Base-by-base conservation (phyloP, 805 yeast genomes). In the Myxozyma monticola region DNA sequence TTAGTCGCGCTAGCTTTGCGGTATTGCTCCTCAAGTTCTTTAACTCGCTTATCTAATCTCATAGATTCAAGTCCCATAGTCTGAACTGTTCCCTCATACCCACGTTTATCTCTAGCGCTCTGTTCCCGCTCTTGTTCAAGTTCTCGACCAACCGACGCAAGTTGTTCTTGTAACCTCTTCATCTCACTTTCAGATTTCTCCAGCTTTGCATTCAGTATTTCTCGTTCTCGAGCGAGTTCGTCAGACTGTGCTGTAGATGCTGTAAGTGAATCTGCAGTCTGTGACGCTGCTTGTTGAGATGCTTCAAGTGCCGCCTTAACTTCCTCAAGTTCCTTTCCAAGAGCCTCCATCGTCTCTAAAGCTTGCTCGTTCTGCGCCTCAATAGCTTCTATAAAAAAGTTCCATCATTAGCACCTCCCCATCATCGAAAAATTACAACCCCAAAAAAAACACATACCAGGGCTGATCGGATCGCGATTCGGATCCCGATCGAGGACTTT, bases 401-500 rank as follows among this genome's bases (percentile, higher is more conserved):
- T 37, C 41, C 37, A 22, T 18, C 14, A 12, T n/a, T 40, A 20
- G 15, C 12, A 14, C 7, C 20, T 18, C 29, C 15, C 22, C 18
- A 34, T 3, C 18, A 25, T 9, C 15, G 56, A 68, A 10, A n/a
- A n/a, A n/a, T n/a, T n/a, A n/a, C n/a, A n/a, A n/a, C n/a, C n/a
- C n/a, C n/a, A 17, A 20, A 15, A 18, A 20, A 26, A 12, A n/a
- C 1, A 18, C 44, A 28, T 38, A 40, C 55, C 62, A 33, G 47
- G 50, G 34, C 50, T 46, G 15, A 59, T 72, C 0, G 97, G 95
- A 60, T 87, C 95, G 37, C 76, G 65, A 4, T 74, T 70, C 0
- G 98, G 96, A 60, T 82, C 88, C 54, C 81, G 84, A 30, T 81
- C 81, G 30, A 91, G 68, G 0, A 96, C 83, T 38, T 81, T 76